Base-by-base conservation (phyloP, 257 asterid species). In the Penstemon eatonii region DNA sequence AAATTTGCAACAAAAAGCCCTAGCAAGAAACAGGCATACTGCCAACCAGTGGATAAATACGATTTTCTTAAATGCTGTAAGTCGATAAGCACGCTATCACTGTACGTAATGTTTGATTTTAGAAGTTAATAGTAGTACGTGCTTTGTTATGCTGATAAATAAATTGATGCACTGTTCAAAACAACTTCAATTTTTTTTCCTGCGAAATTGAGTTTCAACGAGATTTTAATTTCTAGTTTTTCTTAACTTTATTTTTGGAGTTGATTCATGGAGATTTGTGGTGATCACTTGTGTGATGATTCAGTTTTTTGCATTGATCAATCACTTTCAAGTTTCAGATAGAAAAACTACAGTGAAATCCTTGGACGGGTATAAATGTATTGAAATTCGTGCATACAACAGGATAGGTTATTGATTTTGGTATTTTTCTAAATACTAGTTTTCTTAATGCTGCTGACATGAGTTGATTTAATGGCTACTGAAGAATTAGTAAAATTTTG, bases 1-100 rank as follows among this genome's bases (percentile, higher is more conserved):
- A 89, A 80, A 72, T 83, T 47, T 51, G 67, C 73, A 6, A 38
- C 37, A 39, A 69, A 71, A 78, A 75, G 58, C 71, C 71, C 83
- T 45, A 56, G 25, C 66, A 78, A 43, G 46, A 73, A 71, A 60
- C 36, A 76, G 68, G 8, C 45, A 1, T 60, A 38, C 56, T 67
- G 56, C 40, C 72, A 74, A 50, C 67, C 81, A 5, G 3, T 84
- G 19, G 78, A 79, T 56, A 89, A 92, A 66, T 89, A 86, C 82
- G 7, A 5, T 41, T 89, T 86, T 60, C 92, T 89, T 9, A 15
- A 15, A 38, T 41, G 0, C 63, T 82, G 98, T 92, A 84, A 78
- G 95, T 82, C 61, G 54, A 61, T 36, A 3, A 4, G 19, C 46
- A 13, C 72, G 39, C 41, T 65, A 58, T 63, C 62, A n/a, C 70